These are phyloP conservation scores for Russula foetens DNA, from an alignment of 768 basidiomycete species.

Conservation along the genomic window DNA sequence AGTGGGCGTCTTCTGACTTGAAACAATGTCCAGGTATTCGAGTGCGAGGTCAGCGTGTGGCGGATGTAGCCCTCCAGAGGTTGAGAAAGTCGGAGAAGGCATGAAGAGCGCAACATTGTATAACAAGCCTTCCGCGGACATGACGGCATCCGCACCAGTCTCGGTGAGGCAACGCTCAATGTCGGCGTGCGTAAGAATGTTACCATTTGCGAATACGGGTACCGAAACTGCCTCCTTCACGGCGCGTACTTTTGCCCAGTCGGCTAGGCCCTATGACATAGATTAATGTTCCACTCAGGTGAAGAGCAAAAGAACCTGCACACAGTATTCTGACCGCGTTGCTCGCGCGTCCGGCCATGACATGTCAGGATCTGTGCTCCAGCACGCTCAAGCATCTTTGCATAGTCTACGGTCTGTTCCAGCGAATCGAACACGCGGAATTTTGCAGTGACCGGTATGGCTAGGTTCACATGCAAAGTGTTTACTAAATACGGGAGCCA, in stretches of 20 bases:
- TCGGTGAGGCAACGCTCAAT: constrained; percentile 67
- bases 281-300: background rate
- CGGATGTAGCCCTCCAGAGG: constrained; percentile 36
- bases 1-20: constrained; percentile 60
- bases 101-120: constrained; percentile 85
- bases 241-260: constrained; percentile 83
- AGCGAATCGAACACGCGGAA: constrained; percentile 84
- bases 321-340: constrained; percentile 78
- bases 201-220: constrained; percentile 96
- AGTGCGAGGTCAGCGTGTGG: constrained; percentile 61
- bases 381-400: constrained; percentile 89
- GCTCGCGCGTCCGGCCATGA: constrained; percentile 87
- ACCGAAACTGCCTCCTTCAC: constrained; percentile 87
- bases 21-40: constrained; percentile 82
- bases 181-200: constrained; percentile 84
- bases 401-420: constrained; percentile 88
- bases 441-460: constrained; percentile 93
- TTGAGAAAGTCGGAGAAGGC: constrained; percentile 10
- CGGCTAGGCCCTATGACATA: constrained; percentile 61
- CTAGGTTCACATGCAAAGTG: constrained; percentile 73
- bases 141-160: constrained; percentile 88
- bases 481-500: constrained; percentile 49
- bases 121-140: constrained; percentile 91
- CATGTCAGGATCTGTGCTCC: constrained; percentile 94
- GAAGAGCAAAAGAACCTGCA: constrained; percentile 20